These are phyloP conservation scores for Phoenix dactylifera DNA, from an alignment of 176 grass and related monocot species.

Conservation along the genomic window DNA sequence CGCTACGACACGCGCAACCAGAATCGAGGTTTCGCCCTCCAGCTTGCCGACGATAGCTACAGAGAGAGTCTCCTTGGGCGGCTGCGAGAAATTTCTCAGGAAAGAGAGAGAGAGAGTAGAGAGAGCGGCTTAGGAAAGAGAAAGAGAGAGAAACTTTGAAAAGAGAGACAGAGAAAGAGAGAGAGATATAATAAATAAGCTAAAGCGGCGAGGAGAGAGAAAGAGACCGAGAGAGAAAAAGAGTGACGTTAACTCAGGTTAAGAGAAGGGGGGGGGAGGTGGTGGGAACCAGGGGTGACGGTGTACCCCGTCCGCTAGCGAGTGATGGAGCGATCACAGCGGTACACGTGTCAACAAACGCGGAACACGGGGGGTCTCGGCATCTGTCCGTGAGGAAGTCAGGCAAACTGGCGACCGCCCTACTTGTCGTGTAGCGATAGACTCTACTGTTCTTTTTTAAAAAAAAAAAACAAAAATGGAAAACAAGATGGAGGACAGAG, in stretches of 20 bases:
- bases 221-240: not conserved
- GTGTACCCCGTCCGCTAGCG: not conserved
- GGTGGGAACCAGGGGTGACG: not conserved
- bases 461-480: no score
- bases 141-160: no score
- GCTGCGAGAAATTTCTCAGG: slow-evolving; percentile 15
- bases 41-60: not conserved
- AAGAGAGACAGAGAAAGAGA: not conserved
- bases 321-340: not conserved
- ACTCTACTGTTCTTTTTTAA: no score
- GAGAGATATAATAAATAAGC: not conserved
- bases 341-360: not conserved
- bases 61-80: slow-evolving; percentile 15
- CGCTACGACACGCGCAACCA: no score
- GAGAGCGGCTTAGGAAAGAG: no score
- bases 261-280: not conserved
- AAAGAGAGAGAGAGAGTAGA: not conserved
- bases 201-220: not conserved
- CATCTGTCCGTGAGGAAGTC: slow-evolving; percentile 2
- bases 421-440: not conserved
- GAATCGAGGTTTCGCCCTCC: no score
- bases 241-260: not conserved
- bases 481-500: not conserved
- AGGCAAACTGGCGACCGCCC: not conserved
- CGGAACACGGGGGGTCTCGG: not conserved